Conservation (phyloP, 2,329 filamentous ascomycete species). For the Fusarium neocosmosporiellum region DNA sequence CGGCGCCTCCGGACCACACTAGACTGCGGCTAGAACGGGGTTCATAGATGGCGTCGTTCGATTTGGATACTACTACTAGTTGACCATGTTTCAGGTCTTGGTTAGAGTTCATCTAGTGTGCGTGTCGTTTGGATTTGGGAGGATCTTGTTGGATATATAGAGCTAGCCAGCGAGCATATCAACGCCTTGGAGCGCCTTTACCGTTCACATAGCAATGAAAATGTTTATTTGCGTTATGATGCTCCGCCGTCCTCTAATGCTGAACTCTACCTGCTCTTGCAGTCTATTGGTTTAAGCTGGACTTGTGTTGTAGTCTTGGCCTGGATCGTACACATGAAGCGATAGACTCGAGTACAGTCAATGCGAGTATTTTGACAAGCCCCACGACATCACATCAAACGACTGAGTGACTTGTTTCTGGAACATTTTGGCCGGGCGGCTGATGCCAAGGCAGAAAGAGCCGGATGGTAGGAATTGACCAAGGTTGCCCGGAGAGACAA, state of each 20-base stretch:
- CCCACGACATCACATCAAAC: not conserved
- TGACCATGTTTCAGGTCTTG: not conserved
- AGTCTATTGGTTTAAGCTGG: not conserved
- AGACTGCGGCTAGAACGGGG: not conserved
- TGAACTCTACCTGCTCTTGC: not conserved
- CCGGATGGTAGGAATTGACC: not conserved
- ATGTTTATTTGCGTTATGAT: not conserved
- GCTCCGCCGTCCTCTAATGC: not conserved
- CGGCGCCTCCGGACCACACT: slow-evolving; percentile 5
- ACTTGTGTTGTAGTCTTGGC: not conserved
- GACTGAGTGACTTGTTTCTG: not conserved
- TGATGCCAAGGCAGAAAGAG: not conserved
- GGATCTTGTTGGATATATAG: not conserved
- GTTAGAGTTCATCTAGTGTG: not conserved
- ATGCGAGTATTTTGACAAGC: not conserved
- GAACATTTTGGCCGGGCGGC: not conserved
- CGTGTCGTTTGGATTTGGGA: not conserved
- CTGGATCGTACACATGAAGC: not conserved
- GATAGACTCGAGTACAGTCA: not conserved
- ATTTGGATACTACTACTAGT: not conserved
- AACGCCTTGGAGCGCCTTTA: not conserved
- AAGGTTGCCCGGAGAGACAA: slow-evolving; percentile 1
- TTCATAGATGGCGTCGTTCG: not conserved
- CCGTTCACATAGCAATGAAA: not conserved
- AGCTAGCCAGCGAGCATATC: not conserved